phyloP scores from a whole-genome alignment of 495 filamentous ascomycete species.

The Lophiostoma macrostomum region DNA sequence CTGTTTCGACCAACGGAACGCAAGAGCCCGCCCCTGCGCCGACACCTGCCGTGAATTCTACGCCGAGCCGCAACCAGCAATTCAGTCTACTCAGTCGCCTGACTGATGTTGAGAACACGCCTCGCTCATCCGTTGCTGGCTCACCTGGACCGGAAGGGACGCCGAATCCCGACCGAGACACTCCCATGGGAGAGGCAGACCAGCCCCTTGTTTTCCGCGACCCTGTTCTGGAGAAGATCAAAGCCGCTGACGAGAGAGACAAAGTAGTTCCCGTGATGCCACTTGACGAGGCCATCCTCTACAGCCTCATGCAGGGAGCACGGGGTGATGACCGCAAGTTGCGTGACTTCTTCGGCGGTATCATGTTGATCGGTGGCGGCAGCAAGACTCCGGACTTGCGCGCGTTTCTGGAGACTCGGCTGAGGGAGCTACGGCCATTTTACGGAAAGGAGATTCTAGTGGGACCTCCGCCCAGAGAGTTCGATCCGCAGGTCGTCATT shows the following conservation, averaged over 20 bases:
- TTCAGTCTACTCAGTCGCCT: slow-evolving; percentile 55
- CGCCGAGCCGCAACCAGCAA: slow-evolving; percentile 34
- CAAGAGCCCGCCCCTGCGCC: slow-evolving; percentile 36
- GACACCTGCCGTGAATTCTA: slow-evolving; percentile 54
- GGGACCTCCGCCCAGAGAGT: slow-evolving; percentile 79
- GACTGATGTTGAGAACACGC: slow-evolving; percentile 63
- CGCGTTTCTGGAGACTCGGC: slow-evolving; percentile 72
- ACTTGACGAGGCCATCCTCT: slow-evolving; percentile 85
- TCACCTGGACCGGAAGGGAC: slow-evolving; percentile 76
- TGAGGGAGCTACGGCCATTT: slow-evolving; percentile 66
- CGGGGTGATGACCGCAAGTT: slow-evolving; percentile 88
- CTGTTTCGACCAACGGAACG: slow-evolving; percentile 63
- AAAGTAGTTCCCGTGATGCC: slow-evolving; percentile 75
- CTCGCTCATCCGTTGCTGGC: slow-evolving; percentile 77
- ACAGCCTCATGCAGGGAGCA: slow-evolving; percentile 79
- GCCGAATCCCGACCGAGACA: slow-evolving; percentile 52
- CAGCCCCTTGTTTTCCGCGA: slow-evolving; percentile 33
- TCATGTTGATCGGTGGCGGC: slow-evolving; percentile 94
- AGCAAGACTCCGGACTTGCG: slow-evolving; percentile 74
- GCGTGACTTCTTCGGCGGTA: slow-evolving; percentile 83
- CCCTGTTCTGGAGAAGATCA: slow-evolving; percentile 37
- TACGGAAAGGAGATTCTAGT: slow-evolving; percentile 82
- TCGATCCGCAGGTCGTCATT: slow-evolving; percentile 89
- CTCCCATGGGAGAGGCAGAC: slow-evolving; percentile 52
- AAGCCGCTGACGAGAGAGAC: slow-evolving; percentile 66